A percentile compares a stretch with the other conserved stretches of the same genome.
phyloP scores from a whole-genome alignment of 2,329 filamentous ascomycete species.

The Sporothrix humicola region DNA sequence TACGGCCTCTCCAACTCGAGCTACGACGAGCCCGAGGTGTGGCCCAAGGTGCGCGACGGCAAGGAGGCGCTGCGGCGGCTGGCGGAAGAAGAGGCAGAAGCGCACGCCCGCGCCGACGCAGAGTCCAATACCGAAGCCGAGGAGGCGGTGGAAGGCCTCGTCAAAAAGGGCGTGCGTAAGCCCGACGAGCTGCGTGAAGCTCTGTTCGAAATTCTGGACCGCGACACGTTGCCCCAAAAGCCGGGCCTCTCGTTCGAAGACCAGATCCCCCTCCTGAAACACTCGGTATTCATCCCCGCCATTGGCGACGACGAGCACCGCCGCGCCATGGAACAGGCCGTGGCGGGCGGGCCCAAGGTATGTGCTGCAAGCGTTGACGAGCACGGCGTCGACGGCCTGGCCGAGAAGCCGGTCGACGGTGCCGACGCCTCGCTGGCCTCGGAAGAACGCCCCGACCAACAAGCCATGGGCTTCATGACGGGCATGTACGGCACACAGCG shows the following conservation, averaged over 20 bases:
- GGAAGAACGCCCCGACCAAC: constrained; percentile 46
- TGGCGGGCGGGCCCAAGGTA: constrained; percentile 44
- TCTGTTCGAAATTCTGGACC: constrained; percentile 62
- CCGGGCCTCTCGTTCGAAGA: constrained; percentile 56
- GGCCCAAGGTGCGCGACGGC: constrained; percentile 66
- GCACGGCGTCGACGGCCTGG: constrained; percentile 43
- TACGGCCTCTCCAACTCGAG: constrained; percentile 69
- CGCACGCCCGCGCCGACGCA: no score
- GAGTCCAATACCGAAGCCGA: background rate
- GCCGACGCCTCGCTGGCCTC: constrained; percentile 46
- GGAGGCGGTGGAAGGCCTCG: background rate
- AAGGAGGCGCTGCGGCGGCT: constrained; percentile 53
- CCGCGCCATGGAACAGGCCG: constrained; percentile 38
- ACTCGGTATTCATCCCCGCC: constrained; percentile 66
- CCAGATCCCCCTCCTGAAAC: constrained; percentile 58
- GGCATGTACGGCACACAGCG: constrained; percentile 70
- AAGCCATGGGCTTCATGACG: constrained; percentile 55
- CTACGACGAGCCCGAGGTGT: constrained; percentile 58
- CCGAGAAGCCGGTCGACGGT: constrained; percentile 41
- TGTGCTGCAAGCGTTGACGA: constrained; percentile 43
- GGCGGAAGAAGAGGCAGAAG: constrained; percentile 41
- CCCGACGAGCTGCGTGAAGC: constrained; percentile 53
- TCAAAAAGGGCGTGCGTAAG: background rate
- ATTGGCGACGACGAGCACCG: constrained; percentile 55
- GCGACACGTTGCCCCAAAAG: constrained; percentile 58